Evolutionary conservation across 345 rosid species (phyloP), one percentile per base, ranked within the genome.

Genomic region (Punica granatum): DNA sequence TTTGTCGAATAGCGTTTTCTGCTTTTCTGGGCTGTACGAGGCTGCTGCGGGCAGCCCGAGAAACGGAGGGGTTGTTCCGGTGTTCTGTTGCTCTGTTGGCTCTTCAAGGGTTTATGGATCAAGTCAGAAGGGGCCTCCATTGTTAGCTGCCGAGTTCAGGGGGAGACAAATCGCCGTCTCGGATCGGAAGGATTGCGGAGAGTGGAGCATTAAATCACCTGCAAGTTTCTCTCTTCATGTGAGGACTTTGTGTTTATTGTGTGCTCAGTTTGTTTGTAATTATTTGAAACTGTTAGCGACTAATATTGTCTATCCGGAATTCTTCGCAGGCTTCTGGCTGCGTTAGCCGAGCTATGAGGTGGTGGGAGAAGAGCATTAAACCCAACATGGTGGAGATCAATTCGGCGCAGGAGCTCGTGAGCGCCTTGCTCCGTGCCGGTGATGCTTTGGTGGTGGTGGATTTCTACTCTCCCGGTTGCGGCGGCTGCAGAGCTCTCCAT

Each of bases 401-500:
- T 12, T 85, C 91, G 9, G 86, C 97, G 13, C 72, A 78, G 63
- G 80, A 91, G 65, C 90, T 89, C 34, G 92, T 81, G 8, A 82
- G 72, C 41, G 69, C 88, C 23, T 79, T 91, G 71, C 23, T 64
- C 10, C 75, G 76, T 39, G 87, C 88, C 66, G 93, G 88, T 3
- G 92, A 88, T 69, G 74, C 75, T 69, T 76, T 91, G 71, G 86
- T 85, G 44, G 73, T 91, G 46, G 67, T 91, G 51, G 84, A 79
- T 63, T 91, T 91, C 73, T 91, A 85, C 78, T 89, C 96, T 2
- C 96, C 93, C 65, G 87, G 76, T 31, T 91, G 96, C 77, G 96
- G 97, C 33, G 97, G 90, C 65, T 91, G 97, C 85, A 88, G 67
- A 81, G 46, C 86, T 71, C 90, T 91, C n/a, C 90, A 84, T 73